Conservation (phyloP, 305 asterid genomes). For the Salvia sclarea region DNA sequence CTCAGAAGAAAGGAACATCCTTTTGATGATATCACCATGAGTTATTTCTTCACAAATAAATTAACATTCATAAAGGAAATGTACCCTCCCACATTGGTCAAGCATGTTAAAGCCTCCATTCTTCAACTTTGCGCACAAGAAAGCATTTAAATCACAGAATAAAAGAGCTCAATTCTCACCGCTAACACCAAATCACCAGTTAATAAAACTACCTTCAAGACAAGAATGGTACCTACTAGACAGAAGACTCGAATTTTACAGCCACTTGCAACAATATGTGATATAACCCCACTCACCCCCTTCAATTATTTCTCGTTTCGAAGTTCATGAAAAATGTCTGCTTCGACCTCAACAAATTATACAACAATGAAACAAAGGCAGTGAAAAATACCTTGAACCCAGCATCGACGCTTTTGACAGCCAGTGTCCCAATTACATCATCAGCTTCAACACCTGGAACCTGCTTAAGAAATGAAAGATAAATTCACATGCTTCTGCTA, state of each 20-base stretch:
- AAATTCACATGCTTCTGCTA: constrained; percentile 18
- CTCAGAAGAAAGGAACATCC: background rate
- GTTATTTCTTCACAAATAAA: background rate
- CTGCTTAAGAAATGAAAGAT: constrained; percentile 48
- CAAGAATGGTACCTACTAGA: background rate
- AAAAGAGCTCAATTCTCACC: background rate
- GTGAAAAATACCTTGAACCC: constrained; percentile 76
- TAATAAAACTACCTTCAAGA: background rate
- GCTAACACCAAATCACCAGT: constrained; percentile 4
- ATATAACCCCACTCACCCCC: constrained; percentile 1
- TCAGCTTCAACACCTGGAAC: constrained; percentile 99
- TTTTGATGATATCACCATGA: background rate
- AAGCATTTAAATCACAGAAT: background rate
- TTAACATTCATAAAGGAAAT: background rate
- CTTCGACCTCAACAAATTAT: constrained; percentile 23
- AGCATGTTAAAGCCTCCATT: constrained; percentile 10
- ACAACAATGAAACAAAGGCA: constrained; percentile 9
- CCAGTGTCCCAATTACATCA: constrained; percentile 95
- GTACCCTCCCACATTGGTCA: constrained; percentile 6
- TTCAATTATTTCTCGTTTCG: background rate
- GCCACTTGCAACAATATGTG: constrained; percentile 17
- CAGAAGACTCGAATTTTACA: constrained; percentile 14
- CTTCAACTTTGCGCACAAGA: constrained; percentile 1
- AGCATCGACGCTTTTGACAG: constrained; percentile 73
- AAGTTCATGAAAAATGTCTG: constrained; percentile 6